These are phyloP conservation scores for Ogataea hybrid DNA, from an alignment of 1,139 yeast genomes.

Conservation along the genomic window DNA sequence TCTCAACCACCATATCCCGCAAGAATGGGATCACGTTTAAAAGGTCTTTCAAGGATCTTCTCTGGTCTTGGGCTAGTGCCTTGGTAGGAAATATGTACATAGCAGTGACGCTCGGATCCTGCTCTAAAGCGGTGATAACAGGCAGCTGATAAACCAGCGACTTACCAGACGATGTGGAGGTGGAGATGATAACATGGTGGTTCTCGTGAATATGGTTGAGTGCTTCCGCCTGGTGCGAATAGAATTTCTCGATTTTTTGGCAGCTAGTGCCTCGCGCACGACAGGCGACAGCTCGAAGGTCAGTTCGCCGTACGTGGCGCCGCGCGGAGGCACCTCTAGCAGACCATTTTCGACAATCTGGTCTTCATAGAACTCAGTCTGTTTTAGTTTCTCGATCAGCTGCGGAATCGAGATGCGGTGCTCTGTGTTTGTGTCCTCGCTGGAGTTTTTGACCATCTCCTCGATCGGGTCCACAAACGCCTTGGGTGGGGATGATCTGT, in stretches of 20 bases:
- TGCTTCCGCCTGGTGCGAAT: slow-evolving; percentile 81
- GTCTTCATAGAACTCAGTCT: slow-evolving; percentile 47
- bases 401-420: slow-evolving; percentile 39
- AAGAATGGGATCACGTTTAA: slow-evolving; percentile 41
- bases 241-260: slow-evolving; percentile 50
- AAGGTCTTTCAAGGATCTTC: slow-evolving; percentile 67
- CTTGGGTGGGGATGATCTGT: slow-evolving; percentile 47
- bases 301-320: slow-evolving; percentile 45
- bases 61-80: slow-evolving; percentile 96
- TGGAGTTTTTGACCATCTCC: slow-evolving; percentile 39
- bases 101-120: slow-evolving; percentile 63
- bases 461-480: slow-evolving; percentile 49
- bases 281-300: slow-evolving; percentile 41
- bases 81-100: slow-evolving; percentile 93
- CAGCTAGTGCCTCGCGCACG: slow-evolving; percentile 49
- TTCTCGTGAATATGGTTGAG: slow-evolving; percentile 52
- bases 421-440: slow-evolving; percentile 9
- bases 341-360: slow-evolving; percentile 56
- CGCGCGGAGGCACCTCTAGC: slow-evolving; percentile 40
- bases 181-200: slow-evolving; percentile 76
- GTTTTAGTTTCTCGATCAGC: slow-evolving; percentile 48
- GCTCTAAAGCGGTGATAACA: slow-evolving; percentile 51
- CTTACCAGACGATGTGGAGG: slow-evolving; percentile 95
- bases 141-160: slow-evolving; percentile 90
- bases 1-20: slow-evolving; percentile 52